phyloP scores from a whole-genome alignment of 805 yeast genomes.

The Zygoascus ofunaensis region DNA sequence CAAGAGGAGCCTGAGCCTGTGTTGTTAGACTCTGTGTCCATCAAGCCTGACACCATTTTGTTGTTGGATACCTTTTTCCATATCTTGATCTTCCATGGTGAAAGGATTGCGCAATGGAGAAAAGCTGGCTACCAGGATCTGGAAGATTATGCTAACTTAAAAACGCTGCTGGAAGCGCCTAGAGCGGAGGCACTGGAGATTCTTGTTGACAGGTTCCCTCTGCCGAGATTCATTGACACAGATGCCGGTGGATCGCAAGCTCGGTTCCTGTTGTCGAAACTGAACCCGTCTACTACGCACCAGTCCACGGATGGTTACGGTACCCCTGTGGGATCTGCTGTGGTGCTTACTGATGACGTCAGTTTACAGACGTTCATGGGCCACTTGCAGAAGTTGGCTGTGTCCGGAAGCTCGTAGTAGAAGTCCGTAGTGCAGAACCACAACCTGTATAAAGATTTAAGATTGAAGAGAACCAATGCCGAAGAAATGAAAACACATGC shows the following conservation, averaged over 20 bases:
- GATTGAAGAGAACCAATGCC: too few relatives aligned
- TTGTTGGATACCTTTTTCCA: constrained; percentile 94
- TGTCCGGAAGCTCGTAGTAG: constrained; percentile 33
- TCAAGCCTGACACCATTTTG: constrained; percentile 78
- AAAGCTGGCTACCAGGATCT: constrained; percentile 88
- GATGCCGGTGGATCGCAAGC: constrained; percentile 99
- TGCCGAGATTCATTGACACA: constrained; percentile 94
- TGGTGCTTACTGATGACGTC: constrained; percentile 94
- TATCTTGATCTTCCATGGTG: constrained; percentile 91
- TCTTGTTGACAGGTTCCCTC: constrained; percentile 88
- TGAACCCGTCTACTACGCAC: constrained; percentile 87
- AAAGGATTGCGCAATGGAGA: constrained; percentile 92
- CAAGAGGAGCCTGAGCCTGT: constrained; percentile 78
- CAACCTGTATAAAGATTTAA: too few relatives aligned
- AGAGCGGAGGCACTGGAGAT: constrained; percentile 86
- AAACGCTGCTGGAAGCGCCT: constrained; percentile 78
- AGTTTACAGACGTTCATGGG: constrained; percentile 90
- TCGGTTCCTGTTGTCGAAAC: constrained; percentile 85
- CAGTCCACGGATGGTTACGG: constrained; percentile 44
- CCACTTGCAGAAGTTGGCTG: constrained; percentile 87
- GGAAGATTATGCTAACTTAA: constrained; percentile 82
- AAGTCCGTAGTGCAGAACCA: too few relatives aligned
- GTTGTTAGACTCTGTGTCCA: constrained; percentile 83
- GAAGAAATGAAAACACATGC: too few relatives aligned
- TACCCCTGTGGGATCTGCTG: constrained; percentile 51